Conservation (phyloP, 495 filamentous ascomycete species). For the Chlorociboria aeruginascens region DNA sequence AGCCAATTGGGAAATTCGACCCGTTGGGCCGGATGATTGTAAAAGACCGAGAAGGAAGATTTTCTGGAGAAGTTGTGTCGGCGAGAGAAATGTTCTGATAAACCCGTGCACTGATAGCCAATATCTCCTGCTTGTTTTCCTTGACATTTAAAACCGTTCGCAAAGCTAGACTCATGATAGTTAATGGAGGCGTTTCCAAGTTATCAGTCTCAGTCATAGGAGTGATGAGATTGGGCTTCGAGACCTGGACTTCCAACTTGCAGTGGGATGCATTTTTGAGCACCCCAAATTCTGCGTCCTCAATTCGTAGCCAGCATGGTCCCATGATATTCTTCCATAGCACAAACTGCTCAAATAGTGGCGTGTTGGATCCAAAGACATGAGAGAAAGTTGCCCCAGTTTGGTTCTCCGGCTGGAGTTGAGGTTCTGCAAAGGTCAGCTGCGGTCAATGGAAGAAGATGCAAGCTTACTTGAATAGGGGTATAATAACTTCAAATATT, state of each 20-base stretch:
- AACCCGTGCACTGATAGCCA: slow-evolving; percentile 78
- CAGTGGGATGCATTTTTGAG: slow-evolving; percentile 94
- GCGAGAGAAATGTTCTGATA: slow-evolving; percentile 82
- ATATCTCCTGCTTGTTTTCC: slow-evolving; percentile 92
- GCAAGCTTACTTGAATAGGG: slow-evolving; percentile 54
- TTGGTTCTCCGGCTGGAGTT: slow-evolving; percentile 50
- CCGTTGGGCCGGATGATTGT: slow-evolving; percentile 78
- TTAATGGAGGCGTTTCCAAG: slow-evolving; percentile 72
- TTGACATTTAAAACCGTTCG: slow-evolving; percentile 81
- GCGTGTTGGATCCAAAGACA: slow-evolving; percentile 88
- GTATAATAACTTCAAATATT: slow-evolving; percentile 90
- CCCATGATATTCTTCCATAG: slow-evolving; percentile 98
- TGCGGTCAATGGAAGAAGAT: neutral
- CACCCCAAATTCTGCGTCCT: slow-evolving; percentile 67
- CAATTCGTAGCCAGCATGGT: slow-evolving; percentile 89
- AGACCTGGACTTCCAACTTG: slow-evolving; percentile 79
- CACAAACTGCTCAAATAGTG: slow-evolving; percentile 94
- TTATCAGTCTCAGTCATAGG: slow-evolving; percentile 63
- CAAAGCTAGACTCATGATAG: slow-evolving; percentile 86
- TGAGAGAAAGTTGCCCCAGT: slow-evolving; percentile 86
- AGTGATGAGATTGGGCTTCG: slow-evolving; percentile 60
- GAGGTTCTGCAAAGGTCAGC: slow-evolving; percentile 29
- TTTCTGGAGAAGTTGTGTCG: slow-evolving; percentile 80
- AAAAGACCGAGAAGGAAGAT: slow-evolving; percentile 78
- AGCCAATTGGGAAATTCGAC: slow-evolving; percentile 67